A percentile compares a stretch with the other conserved stretches of the same genome.
These are phyloP conservation scores for Garcileccinum viscosum DNA, from an alignment of 1,284 basidiomycete species.

Conservation along the genomic window DNA sequence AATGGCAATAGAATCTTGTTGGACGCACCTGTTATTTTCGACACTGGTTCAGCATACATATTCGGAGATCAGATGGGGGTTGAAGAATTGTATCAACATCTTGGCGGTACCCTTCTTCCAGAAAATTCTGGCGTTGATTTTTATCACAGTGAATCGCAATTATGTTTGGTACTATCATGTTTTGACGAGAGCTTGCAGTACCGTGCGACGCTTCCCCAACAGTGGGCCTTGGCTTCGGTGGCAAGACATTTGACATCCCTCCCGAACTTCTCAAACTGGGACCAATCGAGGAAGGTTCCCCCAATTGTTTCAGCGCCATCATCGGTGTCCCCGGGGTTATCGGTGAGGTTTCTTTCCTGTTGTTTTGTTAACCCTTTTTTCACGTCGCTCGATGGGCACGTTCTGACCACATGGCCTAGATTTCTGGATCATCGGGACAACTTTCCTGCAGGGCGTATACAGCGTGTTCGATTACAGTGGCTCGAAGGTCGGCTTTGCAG, in stretches of 20 bases:
- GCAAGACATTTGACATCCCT: background rate
- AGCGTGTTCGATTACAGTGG: too few relatives aligned
- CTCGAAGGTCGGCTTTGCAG: too few relatives aligned
- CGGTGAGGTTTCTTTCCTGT: background rate
- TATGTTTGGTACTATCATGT: background rate
- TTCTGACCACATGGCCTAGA: too few relatives aligned
- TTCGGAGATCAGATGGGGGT: background rate
- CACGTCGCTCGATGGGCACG: background rate
- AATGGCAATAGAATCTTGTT: too few relatives aligned
- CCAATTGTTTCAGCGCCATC: background rate
- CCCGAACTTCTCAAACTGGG: background rate
- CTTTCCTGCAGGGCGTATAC: too few relatives aligned
- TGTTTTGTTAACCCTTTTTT: background rate
- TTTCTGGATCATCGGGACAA: too few relatives aligned
- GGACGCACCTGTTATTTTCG: too few relatives aligned
- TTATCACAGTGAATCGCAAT: background rate
- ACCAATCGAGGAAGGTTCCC: background rate
- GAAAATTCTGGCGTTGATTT: background rate
- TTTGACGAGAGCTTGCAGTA: background rate
- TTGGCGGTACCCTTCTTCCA: background rate
- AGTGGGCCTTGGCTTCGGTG: background rate
- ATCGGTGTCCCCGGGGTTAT: background rate
- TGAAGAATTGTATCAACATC: background rate
- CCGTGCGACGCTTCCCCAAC: background rate
- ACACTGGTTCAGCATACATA: background rate